Percentiles rank a stretch among this genome's conserved stretches.
Evolutionary conservation across 2,329 filamentous ascomycete genomes (phyloP).

Genomic region (Paecilomyces formosus): DNA sequence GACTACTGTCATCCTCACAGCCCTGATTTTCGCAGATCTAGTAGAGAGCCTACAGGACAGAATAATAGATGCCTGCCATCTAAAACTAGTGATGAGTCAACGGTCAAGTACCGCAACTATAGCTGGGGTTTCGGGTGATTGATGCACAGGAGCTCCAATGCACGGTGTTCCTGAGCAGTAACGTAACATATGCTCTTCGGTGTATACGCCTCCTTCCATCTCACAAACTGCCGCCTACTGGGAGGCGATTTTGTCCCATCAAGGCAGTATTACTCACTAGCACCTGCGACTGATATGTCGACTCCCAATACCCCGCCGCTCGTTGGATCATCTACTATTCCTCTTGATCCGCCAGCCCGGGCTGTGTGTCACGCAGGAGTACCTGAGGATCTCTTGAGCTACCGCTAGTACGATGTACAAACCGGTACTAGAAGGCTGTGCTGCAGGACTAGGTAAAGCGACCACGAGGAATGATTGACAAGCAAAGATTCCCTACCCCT

Average conservation of each 20-base stretch:
- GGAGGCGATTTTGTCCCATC: not conserved
- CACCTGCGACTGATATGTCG: not conserved
- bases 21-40: not conserved
- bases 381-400: not conserved
- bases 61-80: not conserved
- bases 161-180: too few species aligned
- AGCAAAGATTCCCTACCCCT: not conserved
- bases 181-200: not conserved
- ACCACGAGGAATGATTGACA: not conserved
- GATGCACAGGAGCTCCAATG: not conserved
- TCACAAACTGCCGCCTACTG: not conserved
- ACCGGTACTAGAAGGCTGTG: not conserved
- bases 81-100: not conserved
- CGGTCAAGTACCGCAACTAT: not conserved
- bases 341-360: not conserved
- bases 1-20: not conserved
- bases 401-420: not conserved
- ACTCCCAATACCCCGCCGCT: not conserved
- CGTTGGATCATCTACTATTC: not conserved
- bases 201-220: not conserved
- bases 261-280: not conserved
- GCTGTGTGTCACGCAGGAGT: not conserved
- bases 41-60: not conserved
- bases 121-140: not conserved
- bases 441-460: not conserved